Evolutionary conservation across 352 stramenopile species (phyloP).

Genomic region (Blastocystis sp.): DNA sequence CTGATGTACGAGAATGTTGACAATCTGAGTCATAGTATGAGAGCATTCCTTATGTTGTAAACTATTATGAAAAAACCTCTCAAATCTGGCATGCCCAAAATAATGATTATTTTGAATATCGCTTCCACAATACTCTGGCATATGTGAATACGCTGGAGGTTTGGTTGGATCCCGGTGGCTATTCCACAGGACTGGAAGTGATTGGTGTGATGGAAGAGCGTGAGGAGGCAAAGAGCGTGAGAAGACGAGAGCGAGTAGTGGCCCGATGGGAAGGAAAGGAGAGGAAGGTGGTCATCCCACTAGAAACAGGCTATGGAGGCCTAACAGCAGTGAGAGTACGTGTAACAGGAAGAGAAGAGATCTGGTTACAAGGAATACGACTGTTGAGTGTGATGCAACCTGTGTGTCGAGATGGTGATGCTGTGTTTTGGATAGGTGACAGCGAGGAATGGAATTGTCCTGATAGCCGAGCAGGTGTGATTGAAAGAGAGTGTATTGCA

Average conservation of each 20-base stretch:
- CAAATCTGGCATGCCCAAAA: slow-evolving; percentile 29
- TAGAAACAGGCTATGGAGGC: neutral
- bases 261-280: too few species aligned
- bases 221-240: too few species aligned
- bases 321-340: neutral
- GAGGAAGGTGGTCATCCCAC: neutral
- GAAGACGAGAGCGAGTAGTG: too few species aligned
- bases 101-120: slow-evolving; percentile 22
- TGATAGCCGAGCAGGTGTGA: neutral
- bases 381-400: neutral
- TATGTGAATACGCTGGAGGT: too few species aligned
- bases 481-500: neutral
- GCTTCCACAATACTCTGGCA: too few species aligned
- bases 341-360: neutral
- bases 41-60: neutral
- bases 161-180: too few species aligned
- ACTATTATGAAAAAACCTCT: neutral
- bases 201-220: too few species aligned
- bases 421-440: slow-evolving; percentile 2
- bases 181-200: too few species aligned
- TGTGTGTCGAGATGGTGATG: neutral
- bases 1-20: neutral
- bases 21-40: neutral
- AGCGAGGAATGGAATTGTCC: neutral
- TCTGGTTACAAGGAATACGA: neutral